Evolutionary conservation across 2,329 filamentous ascomycete genomes (phyloP).

Genomic region (Helminthosporium solani): DNA sequence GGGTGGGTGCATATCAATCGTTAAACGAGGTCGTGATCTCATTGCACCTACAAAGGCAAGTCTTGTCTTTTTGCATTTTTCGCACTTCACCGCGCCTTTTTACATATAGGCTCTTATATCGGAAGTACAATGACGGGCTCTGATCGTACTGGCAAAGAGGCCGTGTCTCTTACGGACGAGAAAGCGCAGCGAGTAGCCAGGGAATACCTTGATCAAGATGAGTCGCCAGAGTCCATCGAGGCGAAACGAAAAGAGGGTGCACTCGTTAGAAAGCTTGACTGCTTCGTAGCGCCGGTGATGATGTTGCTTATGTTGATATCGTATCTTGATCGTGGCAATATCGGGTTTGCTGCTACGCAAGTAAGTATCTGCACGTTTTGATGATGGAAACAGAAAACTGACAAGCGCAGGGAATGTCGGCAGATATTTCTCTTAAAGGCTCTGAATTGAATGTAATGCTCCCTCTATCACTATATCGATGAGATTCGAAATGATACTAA

Average conservation of each 20-base stretch:
- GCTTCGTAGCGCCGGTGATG: conserved; percentile 39
- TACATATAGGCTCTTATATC: too few species aligned
- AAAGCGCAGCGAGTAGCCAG: conserved; percentile 12
- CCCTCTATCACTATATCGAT: background rate
- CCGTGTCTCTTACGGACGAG: conserved; percentile 15
- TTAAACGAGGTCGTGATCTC: background rate
- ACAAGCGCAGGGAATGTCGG: conserved; percentile 25
- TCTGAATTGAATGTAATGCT: conserved; percentile 28
- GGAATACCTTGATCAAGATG: conserved; percentile 25
- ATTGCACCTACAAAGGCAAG: background rate
- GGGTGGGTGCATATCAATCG: too few species aligned
- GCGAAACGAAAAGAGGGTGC: conserved; percentile 26
- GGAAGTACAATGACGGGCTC: background rate
- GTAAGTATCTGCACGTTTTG: background rate
- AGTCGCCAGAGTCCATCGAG: conserved; percentile 14
- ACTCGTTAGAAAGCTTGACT: conserved; percentile 34
- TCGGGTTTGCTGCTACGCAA: conserved; percentile 38
- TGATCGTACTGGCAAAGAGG: background rate
- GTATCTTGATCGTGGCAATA: conserved; percentile 39
- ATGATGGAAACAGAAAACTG: background rate
- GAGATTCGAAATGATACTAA: background rate
- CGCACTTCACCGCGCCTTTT: background rate
- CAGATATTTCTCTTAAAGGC: conserved; percentile 27
- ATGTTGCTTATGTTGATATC: conserved; percentile 39
- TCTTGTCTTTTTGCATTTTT: background rate